These are phyloP conservation scores for Talaromyces sp. DNA, from an alignment of 2,329 filamentous ascomycete genomes.

Conservation along the genomic window DNA sequence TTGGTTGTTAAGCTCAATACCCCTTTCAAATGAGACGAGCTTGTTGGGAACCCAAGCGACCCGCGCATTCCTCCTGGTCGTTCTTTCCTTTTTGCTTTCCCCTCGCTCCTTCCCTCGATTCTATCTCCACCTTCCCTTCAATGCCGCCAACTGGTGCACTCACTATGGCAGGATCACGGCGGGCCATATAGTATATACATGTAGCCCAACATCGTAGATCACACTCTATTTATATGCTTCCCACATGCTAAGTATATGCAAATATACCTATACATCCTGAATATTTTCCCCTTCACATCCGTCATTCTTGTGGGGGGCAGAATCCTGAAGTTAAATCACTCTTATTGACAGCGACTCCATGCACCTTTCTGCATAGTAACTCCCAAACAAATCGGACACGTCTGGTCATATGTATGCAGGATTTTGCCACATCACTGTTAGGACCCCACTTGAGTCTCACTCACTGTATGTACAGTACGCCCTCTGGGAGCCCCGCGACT, in stretches of 20 bases:
- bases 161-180: too few relatives aligned
- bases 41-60: conserved; percentile 2
- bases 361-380: background rate
- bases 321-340: too few relatives aligned
- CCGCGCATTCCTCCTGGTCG: background rate
- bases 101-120: too few relatives aligned
- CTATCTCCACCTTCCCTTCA: background rate
- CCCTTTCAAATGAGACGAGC: background rate
- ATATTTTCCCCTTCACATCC: background rate
- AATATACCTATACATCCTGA: too few relatives aligned
- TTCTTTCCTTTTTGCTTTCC: background rate
- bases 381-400: background rate
- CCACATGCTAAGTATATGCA: too few relatives aligned
- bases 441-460: conserved; percentile 1
- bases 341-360: too few relatives aligned
- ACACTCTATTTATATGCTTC: too few relatives aligned
- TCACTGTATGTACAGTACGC: background rate
- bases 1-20: conserved; percentile 14
- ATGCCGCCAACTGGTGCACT: background rate
- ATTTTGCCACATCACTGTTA: conserved; percentile 2
- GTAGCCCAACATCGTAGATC: too few relatives aligned
- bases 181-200: too few relatives aligned
- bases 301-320: background rate
- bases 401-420: background rate
- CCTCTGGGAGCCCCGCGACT: background rate